Evolutionary conservation across 805 yeast species (phyloP), one percentile per base, ranked within the genome.

Genomic region (Ogataea dorogensis): DNA sequence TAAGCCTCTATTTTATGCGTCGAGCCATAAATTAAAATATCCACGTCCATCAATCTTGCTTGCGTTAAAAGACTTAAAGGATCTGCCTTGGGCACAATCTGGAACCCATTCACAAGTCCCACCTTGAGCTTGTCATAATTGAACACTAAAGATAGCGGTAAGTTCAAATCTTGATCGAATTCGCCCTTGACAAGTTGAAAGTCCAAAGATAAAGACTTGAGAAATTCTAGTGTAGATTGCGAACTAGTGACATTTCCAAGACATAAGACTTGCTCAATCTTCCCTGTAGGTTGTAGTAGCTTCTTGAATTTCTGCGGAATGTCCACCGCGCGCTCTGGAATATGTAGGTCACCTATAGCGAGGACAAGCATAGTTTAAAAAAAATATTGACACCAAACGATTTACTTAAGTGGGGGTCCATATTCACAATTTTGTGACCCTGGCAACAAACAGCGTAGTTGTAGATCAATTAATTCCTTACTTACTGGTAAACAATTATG

Each of bases 1-100:
- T 88, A 91, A 0, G 97, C 96, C 55, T 91, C 98, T 4, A 87
- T 94, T 46, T 79, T 77, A 57, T 87, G 95, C 2, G 95, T 83
- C 0, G 96, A 95, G 10, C 98, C 97, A 84, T 93, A 87, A 10
- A 93, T 68, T 47, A 93, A 66, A 5, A 93, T 75, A 59, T 93
- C 98, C 24, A 86, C 97, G 56, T 89, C 94, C 70, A 89, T 71
- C 62, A 87, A 87, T 42, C 98, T 71, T 1, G 98, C 96, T 42
- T 84, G 72, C 0, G 85, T 75, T 43, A 86, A 68, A 36, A 93
- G 67, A 31, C 94, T 80, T 50, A 89, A 75, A 3, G 96, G 95
- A 54, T 93, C 98, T 29, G 78, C 79, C 42, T 79, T 77, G 1
- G 98, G 98, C 7, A 89, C 81, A 2, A 88, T 68, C 17, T 82